Base-by-base conservation (phyloP, 148 eudicot genomes). In the Pharnaceum exiguum region DNA sequence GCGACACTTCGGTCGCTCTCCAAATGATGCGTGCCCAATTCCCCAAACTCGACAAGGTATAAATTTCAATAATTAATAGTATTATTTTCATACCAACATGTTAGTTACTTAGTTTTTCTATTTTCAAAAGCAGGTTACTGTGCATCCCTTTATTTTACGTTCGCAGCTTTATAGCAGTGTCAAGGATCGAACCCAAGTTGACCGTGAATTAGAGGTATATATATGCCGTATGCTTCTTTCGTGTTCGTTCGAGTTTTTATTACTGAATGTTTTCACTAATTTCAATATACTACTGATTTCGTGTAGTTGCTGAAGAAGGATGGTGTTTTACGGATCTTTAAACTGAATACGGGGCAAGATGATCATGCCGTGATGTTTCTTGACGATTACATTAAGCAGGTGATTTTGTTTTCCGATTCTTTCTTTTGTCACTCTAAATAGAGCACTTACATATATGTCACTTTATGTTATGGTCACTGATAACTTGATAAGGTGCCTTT, bases 311-410 rank as follows among this genome's bases (percentile, higher is more conserved):
- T 93, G 59, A 80, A 76, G 68, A 83, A 94, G 66, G 95, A 88
- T n/a, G 75, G 69, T 68, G 74, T 81, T 54, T 33, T 93, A 43
- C 86, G 90, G 27, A 62, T 85, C 58, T 93, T 93, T 55, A 93
- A 93, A 75, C 68, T 93, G 60, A 93, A 78, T 73, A 83, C 95
- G 25, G 98, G 98, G 55, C 95, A 93, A 67, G 98, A 93, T 67
- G 98, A 93, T 82, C 96, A 93, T 59, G 98, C 96, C 23, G 61
- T 93, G 68, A 85, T 93, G 98, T 85, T 93, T 79, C 37, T 76
- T 59, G 96, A 93, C 25, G 94, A 88, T 78, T 93, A 93, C 70
- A 43, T 81, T 35, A 72, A 70, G 33, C 95, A 85, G 98, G 98
- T 85, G 65, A 40, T 42, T 36, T 42, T n/a, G 19, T 60, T 45